Evolutionary conservation across 148 eudicot genomes (phyloP).

Genomic region (Camellia granthamiana): DNA sequence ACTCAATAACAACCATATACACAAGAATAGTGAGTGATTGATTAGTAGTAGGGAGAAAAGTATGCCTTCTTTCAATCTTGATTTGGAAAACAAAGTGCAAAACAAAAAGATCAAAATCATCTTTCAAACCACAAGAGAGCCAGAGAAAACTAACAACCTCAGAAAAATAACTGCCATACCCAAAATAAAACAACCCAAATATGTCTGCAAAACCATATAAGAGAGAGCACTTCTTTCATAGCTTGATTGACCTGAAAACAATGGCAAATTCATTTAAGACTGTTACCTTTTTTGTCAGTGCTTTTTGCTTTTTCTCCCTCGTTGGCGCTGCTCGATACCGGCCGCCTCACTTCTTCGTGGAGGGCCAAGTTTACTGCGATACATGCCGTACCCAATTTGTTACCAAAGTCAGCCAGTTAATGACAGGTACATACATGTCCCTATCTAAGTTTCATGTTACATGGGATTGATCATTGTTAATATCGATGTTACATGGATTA

Average conservation of each 20-base stretch:
- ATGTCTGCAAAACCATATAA: background rate
- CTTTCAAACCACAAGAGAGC: background rate
- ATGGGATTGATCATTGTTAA: no score
- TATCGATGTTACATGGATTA: background rate
- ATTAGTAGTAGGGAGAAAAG: no score
- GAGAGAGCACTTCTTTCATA: background rate
- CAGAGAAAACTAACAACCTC: background rate
- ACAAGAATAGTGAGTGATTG: no score
- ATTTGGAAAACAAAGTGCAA: background rate
- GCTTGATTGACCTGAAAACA: background rate
- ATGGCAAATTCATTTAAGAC: slow-evolving; percentile 24
- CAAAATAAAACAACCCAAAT: background rate
- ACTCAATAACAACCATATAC: no score
- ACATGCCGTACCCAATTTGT: slow-evolving; percentile 34
- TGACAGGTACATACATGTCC: slow-evolving; percentile 14
- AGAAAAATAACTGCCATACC: background rate
- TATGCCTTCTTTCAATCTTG: no score
- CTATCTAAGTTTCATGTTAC: no score
- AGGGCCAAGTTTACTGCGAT: slow-evolving; percentile 44
- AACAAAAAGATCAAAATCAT: background rate
- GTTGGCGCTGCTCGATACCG: background rate
- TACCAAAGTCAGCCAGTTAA: slow-evolving; percentile 21
- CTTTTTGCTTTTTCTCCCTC: slow-evolving; percentile 23
- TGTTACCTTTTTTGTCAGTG: slow-evolving; percentile 9
- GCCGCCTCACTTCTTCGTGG: slow-evolving; percentile 21